Evolutionary conservation across 208 protist genomes (phyloP).

Genomic region (Herpetomonas samuelpessoai): DNA sequence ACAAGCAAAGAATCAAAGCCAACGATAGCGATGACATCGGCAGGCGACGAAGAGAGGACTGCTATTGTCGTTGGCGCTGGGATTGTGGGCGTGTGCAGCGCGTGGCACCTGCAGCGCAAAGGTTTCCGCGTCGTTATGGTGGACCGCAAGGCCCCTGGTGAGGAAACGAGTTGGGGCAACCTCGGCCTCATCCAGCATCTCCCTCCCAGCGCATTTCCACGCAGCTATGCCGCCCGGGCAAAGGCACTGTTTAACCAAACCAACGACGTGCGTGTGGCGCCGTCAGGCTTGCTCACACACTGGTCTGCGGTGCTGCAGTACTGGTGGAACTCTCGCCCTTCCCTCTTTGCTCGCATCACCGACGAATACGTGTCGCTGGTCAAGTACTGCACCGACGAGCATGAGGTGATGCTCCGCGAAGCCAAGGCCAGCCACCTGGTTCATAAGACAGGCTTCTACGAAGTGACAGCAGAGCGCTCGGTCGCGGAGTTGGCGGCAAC

Average conservation of each 20-base stretch:
- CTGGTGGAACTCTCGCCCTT: slow-evolving; percentile 21
- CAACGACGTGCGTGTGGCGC: slow-evolving; percentile 13
- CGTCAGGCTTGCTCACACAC: slow-evolving; percentile 9
- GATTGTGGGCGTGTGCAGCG: slow-evolving; percentile 20
- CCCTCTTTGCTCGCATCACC: slow-evolving; percentile 5
- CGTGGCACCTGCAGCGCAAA: slow-evolving; percentile 19
- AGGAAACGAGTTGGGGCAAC: slow-evolving; percentile 22
- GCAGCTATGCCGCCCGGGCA: neutral
- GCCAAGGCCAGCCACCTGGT: slow-evolving; percentile 15
- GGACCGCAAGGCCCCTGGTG: slow-evolving; percentile 15
- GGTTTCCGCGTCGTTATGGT: slow-evolving; percentile 16
- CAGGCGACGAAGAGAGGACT: neutral
- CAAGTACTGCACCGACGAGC: slow-evolving; percentile 14
- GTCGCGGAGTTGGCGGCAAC: slow-evolving; percentile 2
- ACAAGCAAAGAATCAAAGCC: too few species aligned
- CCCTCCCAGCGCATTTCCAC: slow-evolving; percentile 13
- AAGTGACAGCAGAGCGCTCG: slow-evolving; percentile 8
- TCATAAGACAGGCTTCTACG: slow-evolving; percentile 17
- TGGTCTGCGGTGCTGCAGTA: slow-evolving; percentile 18
- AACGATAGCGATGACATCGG: too few species aligned
- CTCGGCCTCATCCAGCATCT: slow-evolving; percentile 21
- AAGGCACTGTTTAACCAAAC: slow-evolving; percentile 11
- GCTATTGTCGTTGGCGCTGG: slow-evolving; percentile 10
- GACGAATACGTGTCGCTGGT: slow-evolving; percentile 16
- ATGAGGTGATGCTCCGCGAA: slow-evolving; percentile 13